Conservation (phyloP, 169 alveolate species). For the Neospora caninum region DNA sequence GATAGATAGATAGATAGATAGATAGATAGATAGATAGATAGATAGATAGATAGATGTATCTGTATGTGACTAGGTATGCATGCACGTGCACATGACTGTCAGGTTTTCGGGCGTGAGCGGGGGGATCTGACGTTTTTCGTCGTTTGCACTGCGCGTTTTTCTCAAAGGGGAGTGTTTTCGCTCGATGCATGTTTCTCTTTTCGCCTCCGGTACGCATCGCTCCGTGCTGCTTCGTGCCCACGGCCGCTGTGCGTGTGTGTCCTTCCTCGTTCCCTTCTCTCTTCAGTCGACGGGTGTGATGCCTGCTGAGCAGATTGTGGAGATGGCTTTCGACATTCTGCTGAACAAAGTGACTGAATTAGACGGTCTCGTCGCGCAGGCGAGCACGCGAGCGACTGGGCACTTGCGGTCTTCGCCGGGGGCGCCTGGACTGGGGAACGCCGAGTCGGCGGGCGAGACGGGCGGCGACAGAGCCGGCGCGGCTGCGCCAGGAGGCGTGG, state of each 20-base stretch:
- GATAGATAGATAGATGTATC: not conserved
- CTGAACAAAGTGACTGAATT: conserved; percentile 63
- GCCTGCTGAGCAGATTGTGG: conserved; percentile 86
- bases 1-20: not conserved
- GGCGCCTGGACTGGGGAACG: not conserved
- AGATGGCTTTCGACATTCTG: conserved; percentile 80
- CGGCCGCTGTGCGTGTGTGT: not conserved
- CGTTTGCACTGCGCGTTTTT: too few species aligned
- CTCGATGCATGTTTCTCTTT: too few species aligned
- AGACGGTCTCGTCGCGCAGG: conserved; percentile 32
- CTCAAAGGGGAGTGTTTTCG: too few species aligned
- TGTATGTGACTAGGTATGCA: not conserved
- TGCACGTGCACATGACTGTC: not conserved
- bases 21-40: not conserved
- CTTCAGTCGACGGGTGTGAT: conserved; percentile 88
- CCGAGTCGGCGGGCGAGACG: not conserved
- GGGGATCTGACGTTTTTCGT: too few species aligned
- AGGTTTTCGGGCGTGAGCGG: too few species aligned
- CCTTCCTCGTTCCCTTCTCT: not conserved
- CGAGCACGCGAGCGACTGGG: conserved; percentile 35
- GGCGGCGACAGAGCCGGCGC: not conserved
- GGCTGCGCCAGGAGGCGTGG: not conserved
- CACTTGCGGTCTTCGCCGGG: not conserved
- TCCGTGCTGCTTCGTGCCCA: not conserved
- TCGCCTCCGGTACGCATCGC: not conserved